Base-by-base conservation (phyloP, 495 filamentous ascomycete genomes). In the Xylaria acuta region DNA sequence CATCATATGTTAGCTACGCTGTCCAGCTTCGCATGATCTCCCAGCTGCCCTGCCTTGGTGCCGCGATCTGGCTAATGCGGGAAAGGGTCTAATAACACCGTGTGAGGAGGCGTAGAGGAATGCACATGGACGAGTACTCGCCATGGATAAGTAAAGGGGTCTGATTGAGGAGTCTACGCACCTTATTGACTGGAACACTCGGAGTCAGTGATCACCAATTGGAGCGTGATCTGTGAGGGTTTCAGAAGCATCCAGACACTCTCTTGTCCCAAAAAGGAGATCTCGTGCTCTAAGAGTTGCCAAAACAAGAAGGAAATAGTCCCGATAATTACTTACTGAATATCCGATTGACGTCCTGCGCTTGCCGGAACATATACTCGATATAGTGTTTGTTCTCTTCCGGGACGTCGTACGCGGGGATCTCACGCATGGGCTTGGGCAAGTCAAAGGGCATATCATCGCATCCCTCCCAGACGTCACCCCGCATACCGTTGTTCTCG, bases 381-480 rank as follows among this genome's bases (percentile, higher is more conserved):
- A 80, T 75, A 7, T 78, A 78, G 69, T 77, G 76, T 63, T 47
- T 75, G 64, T 80, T 80, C 43, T 71, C 70, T 69, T 75, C 75
- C 36, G 60, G 75, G 12, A 78, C 74, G 1, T 78, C 66, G 36
- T 76, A 70, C 6, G 76, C 78, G 14, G 68, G 67, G 3, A 73
- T 69, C 60, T 59, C 66, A 30, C 78, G 75, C 76, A 78, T 77
- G 27, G 78, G 78, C 59, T 56, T 69, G 14, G 78, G 75, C 74
- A 80, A 72, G 30, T 80, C 78, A 56, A 80, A 80, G 1, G 76
- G 78, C 78, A 80, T 80, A n/a, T 80, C 78, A 34, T 75, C 72
- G 54, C 78, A 80, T 5, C 78, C 78, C 69, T 80, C 78, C 78
- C 78, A 80, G 27, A 74, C 68, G n/a, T 78, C 76, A 0, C 76